Evolutionary conservation across 2,329 filamentous ascomycete species (phyloP), one percentile per base, ranked within the genome.

Genomic region (Claviceps digitariae): DNA sequence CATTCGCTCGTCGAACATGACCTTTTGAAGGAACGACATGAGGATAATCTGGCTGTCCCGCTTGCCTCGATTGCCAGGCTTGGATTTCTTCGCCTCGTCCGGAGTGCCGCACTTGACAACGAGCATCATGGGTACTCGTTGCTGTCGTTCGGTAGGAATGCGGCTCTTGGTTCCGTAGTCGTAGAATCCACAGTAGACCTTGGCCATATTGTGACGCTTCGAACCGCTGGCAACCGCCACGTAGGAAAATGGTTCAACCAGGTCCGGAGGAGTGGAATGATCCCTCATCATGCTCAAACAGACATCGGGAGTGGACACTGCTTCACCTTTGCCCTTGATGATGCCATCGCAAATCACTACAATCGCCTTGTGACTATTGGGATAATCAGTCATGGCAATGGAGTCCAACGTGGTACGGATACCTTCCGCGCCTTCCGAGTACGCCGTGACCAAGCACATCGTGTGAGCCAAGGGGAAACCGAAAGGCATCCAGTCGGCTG

Each of bases 1-100:
- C 93, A 98, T 98, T 57, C 93, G 87, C 72, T 98, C 94, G 67
- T 98, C 93, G 63, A 98, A 98, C 93, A 98, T 98, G 65, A 98
- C 93, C 74, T 98, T 98, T 67, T 98, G 93, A 61, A 98, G 74
- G 78, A 98, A 98, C 5, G 90, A 96, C 93, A 98, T 98, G 60
- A 98, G 78, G 61, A 98, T 93, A 64, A 98, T 96, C 69, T 98
- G 93, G 74, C 89, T 95, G 77, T 98, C 93, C 67, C 93, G 88
- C 77, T 98, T 98, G 70, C 93, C 94, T 71, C 93, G 83, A 72
- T 98, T 98, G 62, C 93, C 93, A 13, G 94, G 89, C 72, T 98
- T 98, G 54, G 86, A 78, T 62, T 86, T 85, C 43, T 70, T 75
- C 34, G 82, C 78, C 72, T 98, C 93, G 53, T 89, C 88, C 1